Percentiles rank a stretch among this genome's conserved stretches.
These are phyloP conservation scores for Stemphylium beticola DNA, from an alignment of 2,329 filamentous ascomycete genomes.

Conservation along the genomic window DNA sequence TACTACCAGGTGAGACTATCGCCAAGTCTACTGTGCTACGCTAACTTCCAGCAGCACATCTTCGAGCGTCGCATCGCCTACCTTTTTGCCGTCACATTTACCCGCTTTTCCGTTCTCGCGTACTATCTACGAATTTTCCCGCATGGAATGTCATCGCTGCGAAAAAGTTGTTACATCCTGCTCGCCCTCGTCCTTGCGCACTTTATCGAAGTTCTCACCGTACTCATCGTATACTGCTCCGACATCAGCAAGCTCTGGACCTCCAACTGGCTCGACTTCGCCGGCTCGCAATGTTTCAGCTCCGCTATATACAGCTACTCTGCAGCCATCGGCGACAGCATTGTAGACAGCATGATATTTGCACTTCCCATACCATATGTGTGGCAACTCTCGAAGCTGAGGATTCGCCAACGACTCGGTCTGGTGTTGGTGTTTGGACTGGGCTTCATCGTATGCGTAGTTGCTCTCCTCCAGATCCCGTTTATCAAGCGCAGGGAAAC, in stretches of 20 bases:
- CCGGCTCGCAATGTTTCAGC: conserved; percentile 33
- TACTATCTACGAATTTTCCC: conserved; percentile 49
- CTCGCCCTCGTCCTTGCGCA: conserved; percentile 24
- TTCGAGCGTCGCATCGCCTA: conserved; percentile 45
- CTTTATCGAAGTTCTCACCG: conserved; percentile 30
- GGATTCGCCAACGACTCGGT: conserved; percentile 26
- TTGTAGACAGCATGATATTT: conserved; percentile 37
- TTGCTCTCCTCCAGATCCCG: conserved; percentile 36
- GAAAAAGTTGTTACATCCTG: conserved; percentile 25
- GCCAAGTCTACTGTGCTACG: not conserved
- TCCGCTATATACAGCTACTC: conserved; percentile 34
- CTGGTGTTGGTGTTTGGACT: conserved; percentile 33
- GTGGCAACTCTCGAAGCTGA: conserved; percentile 31
- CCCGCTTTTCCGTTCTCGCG: conserved; percentile 43
- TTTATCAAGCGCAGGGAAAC: conserved; percentile 32
- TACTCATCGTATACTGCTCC: conserved; percentile 30
- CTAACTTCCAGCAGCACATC: conserved; percentile 24
- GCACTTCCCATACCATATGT: conserved; percentile 34
- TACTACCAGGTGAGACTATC: conserved; percentile 26
- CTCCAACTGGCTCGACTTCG: conserved; percentile 24
- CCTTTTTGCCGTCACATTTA: conserved; percentile 41
- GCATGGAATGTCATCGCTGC: conserved; percentile 19
- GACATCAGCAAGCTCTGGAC: conserved; percentile 37
- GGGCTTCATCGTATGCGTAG: conserved; percentile 34
- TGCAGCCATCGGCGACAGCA: conserved; percentile 35